Conservation (phyloP, 345 rosid genomes). For the Citrus unshiu region DNA sequence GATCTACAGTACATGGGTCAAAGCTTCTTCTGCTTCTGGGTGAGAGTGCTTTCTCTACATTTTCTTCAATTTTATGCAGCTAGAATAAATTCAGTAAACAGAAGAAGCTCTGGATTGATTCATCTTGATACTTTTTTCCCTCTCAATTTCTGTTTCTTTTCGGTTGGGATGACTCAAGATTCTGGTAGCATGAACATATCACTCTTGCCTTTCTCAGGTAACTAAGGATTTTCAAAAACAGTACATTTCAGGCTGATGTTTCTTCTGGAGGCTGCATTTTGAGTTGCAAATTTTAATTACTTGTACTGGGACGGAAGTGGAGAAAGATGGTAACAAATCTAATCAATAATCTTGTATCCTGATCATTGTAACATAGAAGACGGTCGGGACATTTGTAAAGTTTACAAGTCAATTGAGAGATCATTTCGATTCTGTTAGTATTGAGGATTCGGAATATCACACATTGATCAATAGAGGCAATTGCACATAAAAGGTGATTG, state of each 20-base stretch:
- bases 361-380: not conserved
- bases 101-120: not conserved
- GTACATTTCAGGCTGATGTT: not conserved
- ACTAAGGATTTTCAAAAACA: not conserved
- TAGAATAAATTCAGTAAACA: not conserved
- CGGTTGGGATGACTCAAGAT: not conserved
- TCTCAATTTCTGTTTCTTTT: not conserved
- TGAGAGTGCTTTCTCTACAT: not conserved
- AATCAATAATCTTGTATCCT: not conserved
- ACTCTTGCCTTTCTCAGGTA: not conserved
- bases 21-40: conserved; percentile 33
- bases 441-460: no score
- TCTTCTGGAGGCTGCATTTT: not conserved
- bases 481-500: no score
- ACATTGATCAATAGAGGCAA: no score
- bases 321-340: not conserved
- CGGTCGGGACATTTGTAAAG: not conserved
- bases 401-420: not conserved
- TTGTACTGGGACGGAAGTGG: not conserved
- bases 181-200: not conserved
- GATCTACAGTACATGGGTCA: conserved; percentile 45
- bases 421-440: not conserved
- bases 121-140: not conserved
- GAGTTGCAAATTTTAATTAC: not conserved
- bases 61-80: not conserved